phyloP scores from a whole-genome alignment of 768 basidiomycete species.

The Russula griseocarnosa region DNA sequence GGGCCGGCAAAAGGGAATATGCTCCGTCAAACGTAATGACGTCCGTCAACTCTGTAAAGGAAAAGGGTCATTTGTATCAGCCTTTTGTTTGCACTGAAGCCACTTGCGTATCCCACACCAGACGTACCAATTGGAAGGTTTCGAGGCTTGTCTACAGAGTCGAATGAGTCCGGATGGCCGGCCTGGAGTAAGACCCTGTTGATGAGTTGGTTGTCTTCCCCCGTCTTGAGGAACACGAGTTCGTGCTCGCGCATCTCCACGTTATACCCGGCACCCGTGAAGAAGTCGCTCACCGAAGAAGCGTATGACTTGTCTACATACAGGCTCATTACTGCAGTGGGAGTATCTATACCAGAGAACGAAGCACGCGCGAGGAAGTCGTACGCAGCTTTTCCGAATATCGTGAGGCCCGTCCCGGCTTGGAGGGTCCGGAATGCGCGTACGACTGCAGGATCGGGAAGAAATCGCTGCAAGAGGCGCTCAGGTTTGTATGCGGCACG shows the following conservation, averaged over 20 bases:
- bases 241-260: neutral
- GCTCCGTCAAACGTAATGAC: conserved; percentile 22
- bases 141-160: conserved; percentile 5
- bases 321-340: conserved; percentile 1
- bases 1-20: conserved; percentile 18
- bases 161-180: conserved; percentile 7
- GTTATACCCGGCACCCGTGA: conserved; percentile 8
- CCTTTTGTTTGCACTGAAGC: neutral
- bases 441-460: neutral
- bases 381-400: conserved; percentile 12
- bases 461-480: conserved; percentile 11
- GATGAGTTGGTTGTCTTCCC: neutral
- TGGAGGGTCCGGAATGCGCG: conserved; percentile 18
- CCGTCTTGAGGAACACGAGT: conserved; percentile 7
- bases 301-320: conserved; percentile 10
- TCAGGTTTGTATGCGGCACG: conserved; percentile 24
- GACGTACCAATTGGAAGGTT: conserved; percentile 9
- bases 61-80: neutral
- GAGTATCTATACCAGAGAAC: neutral
- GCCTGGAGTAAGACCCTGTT: conserved; percentile 3
- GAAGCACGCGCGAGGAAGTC: conserved; percentile 12
- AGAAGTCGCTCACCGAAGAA: conserved; percentile 1
- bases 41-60: conserved; percentile 11
- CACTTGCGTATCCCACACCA: neutral
- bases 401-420: conserved; percentile 7